A percentile compares a stretch with the other conserved stretches of the same genome.
Conservation (phyloP, 371 early-diverging fungal genomes). For the Mucor sp. region DNA sequence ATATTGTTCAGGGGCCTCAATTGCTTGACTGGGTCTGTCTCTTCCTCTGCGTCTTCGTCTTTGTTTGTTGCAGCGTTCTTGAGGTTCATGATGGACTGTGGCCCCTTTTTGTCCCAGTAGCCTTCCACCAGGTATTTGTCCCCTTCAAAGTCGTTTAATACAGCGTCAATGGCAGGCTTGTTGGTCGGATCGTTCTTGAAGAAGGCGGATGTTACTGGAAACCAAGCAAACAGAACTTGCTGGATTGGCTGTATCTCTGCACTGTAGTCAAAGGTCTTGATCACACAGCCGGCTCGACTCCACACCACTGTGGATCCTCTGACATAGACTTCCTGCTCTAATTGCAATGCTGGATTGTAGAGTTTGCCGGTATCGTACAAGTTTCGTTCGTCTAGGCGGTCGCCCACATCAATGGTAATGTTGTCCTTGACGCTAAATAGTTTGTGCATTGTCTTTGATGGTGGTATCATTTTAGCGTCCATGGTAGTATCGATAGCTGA, state of each 20-base stretch:
- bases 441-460: conserved; percentile 1
- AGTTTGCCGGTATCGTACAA: background rate
- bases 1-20: background rate
- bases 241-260: conserved; percentile 36
- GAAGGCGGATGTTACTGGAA: conserved; percentile 14
- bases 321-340: conserved; percentile 47
- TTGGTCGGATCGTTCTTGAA: conserved; percentile 20
- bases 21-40: background rate
- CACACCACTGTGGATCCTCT: conserved; percentile 51
- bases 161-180: background rate
- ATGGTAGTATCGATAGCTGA: background rate
- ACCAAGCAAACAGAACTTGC: conserved; percentile 54
- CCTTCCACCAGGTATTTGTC: conserved; percentile 3
- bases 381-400: background rate
- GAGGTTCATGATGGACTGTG: conserved; percentile 10
- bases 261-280: conserved; percentile 42
- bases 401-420: background rate
- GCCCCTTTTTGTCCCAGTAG: conserved; percentile 10
- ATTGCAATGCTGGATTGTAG: conserved; percentile 4
- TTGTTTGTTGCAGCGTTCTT: background rate
- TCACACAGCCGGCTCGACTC: conserved; percentile 43
- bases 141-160: background rate
- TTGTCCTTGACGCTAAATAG: conserved; percentile 7
- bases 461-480: background rate
- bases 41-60: conserved; percentile 10